Evolutionary conservation across 2,329 filamentous ascomycete species (phyloP), one percentile per base, ranked within the genome.

Genomic region (Phoma sp.): DNA sequence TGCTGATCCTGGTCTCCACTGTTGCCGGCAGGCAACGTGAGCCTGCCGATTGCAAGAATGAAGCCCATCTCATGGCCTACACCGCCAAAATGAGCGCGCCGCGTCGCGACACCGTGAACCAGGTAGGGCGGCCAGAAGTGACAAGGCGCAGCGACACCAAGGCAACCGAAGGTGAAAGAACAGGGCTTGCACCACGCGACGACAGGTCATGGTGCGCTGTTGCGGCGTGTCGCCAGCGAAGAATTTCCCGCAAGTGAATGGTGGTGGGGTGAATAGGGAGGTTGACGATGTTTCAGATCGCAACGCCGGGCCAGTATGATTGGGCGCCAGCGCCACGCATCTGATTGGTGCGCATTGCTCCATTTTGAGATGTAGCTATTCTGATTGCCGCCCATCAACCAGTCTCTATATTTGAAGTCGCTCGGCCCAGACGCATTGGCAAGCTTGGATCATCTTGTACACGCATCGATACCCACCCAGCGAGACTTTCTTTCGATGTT

Each of bases 131-230:
- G 51, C 57, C 35, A 58, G 48, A 60, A 43, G 27, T n/a, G 27
- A 51, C 60, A 24, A 56, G 48, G 58, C 27, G 48, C 21, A 17
- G 60, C 54, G 50, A 43, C 21, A 49, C 58, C 35, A 60, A 60
- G 59, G 50, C 49, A 25, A 29, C 50, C 55, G 54, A 52, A 47
- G 35, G 69, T 69, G 51, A 54, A 64, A 47, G 58, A 64, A 56
- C 37, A 27, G 39, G 54, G 38, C 57, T 59, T 49, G 66, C 58
- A 62, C 58, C 40, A 67, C 56, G 56, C 66, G 64, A 73, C 64
- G 66, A 75, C 61, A 73, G 72, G 73, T 64, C 57, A 62, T 48
- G 50, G 63, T 58, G 67, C 44, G 62, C 61, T 64, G 54, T 51
- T 46, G 58, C 57, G 65, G 69, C 69, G 72, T 69, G 67, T 70